Base-by-base conservation (phyloP, 2,329 filamentous ascomycete genomes). In the Pseudogymnoascus sp. region DNA sequence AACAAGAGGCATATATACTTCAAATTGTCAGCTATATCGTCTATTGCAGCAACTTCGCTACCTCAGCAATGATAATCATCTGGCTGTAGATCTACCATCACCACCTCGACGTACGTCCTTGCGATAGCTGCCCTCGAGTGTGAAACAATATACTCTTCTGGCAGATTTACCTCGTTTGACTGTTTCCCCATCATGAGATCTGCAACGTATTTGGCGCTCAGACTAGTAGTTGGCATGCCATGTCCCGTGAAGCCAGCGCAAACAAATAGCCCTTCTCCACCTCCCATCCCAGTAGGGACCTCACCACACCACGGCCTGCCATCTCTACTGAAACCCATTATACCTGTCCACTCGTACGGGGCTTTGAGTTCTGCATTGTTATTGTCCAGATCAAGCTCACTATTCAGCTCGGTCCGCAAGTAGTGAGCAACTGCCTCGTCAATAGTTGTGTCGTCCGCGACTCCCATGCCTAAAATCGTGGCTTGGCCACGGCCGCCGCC, bases 291-390 rank as follows among this genome's bases (percentile, higher is more conserved):
- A 34, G 72, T 72, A 0, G 84, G 83, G n/a, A 91, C 80, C 8
- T 74, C 72, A 0, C 88, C 89, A 2, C 92, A 84, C 84, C 85
- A 91, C 0, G 89, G 87, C 57, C 79, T 71, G 0, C 79, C 75
- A 69, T 92, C 89, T 5, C 83, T 75, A 28, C 82, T 84, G 71
- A 83, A 91, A 0, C 85, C 88, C 88, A 91, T 92, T 65, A 91
- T 87, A 0, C 89, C 89, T 1, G 86, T 89, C 89, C 89, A 92
- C 68, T 81, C 73, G 55, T 73, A 71, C 3, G 70, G 72, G 2
- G 79, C 78, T 56, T 74, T 62, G 33, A 82, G 69, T 65, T 79
- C 77, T n/a, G 69, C 61, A 28, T 73, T 62, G 1, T 67, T 74
- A 6, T 71, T 68, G n/a, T 65, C 59, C 61, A 66, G 69, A 52